phyloP scores from a whole-genome alignment of 139 green algal species.

The Trebouxia sp. region DNA sequence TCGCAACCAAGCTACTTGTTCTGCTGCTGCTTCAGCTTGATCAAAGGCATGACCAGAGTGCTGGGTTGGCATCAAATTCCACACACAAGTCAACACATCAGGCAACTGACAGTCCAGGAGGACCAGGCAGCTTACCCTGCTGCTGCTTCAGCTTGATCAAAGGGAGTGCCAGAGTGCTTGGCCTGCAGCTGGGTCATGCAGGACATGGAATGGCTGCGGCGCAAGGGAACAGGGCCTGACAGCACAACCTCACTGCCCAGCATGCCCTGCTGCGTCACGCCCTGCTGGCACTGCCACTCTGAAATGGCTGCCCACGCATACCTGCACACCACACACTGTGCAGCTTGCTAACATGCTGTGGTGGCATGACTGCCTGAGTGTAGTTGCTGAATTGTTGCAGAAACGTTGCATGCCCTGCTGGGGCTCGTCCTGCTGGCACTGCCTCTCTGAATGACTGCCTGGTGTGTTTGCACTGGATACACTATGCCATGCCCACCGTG shows the following conservation, averaged over 20 bases:
- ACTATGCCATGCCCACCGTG: too few species aligned
- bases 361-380: neutral
- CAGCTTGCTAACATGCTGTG: neutral
- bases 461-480: too few species aligned
- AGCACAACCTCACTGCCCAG: constrained; percentile 26
- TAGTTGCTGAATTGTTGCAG: too few species aligned
- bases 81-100: too few species aligned
- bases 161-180: constrained; percentile 37
- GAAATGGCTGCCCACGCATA: constrained; percentile 53
- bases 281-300: constrained; percentile 54
- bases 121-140: neutral
- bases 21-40: too few species aligned
- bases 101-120: too few species aligned
- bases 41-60: too few species aligned
- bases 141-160: neutral
- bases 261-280: constrained; percentile 33
- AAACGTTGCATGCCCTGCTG: too few species aligned
- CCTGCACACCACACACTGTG: constrained; percentile 1
- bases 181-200: constrained; percentile 69
- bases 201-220: constrained; percentile 31
- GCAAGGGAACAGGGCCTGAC: neutral
- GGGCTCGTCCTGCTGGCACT: too few species aligned
- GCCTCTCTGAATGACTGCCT: too few species aligned
- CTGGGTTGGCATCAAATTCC: too few species aligned
- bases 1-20: too few species aligned